Conservation (phyloP, 2,329 filamentous ascomycete species). For the Lachnellula hyalina region DNA sequence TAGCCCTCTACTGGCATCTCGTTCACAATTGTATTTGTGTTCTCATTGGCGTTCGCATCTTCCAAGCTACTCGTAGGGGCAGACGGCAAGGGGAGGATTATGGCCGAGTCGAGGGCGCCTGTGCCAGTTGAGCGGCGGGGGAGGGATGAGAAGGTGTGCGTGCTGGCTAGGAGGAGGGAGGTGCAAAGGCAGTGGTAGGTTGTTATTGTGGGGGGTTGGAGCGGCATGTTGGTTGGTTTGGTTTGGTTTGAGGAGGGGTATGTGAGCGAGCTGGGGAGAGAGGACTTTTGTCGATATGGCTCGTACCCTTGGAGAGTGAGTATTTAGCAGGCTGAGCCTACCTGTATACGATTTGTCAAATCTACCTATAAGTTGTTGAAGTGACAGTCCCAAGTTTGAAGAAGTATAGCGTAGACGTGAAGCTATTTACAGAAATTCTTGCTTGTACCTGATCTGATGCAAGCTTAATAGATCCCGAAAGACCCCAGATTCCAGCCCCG, state of each 20-base stretch:
- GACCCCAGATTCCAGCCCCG: too few relatives aligned
- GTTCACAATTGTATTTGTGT: neutral
- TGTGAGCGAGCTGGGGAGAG: too few relatives aligned
- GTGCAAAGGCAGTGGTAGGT: slow-evolving; percentile 63
- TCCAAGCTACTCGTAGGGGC: slow-evolving; percentile 10
- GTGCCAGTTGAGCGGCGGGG: slow-evolving; percentile 40
- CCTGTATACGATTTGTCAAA: too few relatives aligned
- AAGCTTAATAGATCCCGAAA: too few relatives aligned
- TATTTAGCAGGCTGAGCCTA: too few relatives aligned
- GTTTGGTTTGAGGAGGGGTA: neutral
- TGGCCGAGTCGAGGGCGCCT: slow-evolving; percentile 41
- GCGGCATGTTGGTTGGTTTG: slow-evolving; percentile 3
- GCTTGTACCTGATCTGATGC: too few relatives aligned
- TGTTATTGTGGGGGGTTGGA: slow-evolving; percentile 32
- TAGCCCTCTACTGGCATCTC: slow-evolving; percentile 30
- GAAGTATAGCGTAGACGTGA: too few relatives aligned
- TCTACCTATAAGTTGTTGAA: too few relatives aligned
- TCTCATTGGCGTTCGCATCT: too few relatives aligned
- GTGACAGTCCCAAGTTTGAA: too few relatives aligned
- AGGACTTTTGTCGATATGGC: neutral
- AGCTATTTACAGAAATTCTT: too few relatives aligned
- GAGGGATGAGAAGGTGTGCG: slow-evolving; percentile 45
- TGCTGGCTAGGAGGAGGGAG: slow-evolving; percentile 57
- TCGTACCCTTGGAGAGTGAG: too few relatives aligned
- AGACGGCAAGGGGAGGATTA: slow-evolving; percentile 51